A percentile compares a stretch with the other conserved stretches of the same genome.
Conservation (phyloP, 2,329 filamentous ascomycete species). For the Pseudogymnoascus sp. region DNA sequence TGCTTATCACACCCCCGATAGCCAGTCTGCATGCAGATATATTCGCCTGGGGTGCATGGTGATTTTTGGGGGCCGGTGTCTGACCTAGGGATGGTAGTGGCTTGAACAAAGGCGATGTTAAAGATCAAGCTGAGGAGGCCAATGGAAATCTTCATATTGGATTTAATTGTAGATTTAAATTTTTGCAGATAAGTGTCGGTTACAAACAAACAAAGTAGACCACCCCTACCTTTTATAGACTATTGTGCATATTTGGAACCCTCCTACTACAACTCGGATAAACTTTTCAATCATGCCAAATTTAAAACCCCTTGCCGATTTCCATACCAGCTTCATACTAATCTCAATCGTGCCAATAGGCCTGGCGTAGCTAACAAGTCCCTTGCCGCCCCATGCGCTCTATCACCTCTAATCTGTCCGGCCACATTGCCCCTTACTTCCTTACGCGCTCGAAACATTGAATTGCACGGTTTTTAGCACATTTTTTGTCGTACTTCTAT, state of each 20-base stretch:
- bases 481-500: too few relatives aligned
- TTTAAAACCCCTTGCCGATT: not conserved
- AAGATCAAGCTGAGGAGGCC: not conserved
- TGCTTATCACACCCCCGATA: not conserved
- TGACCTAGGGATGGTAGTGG: not conserved
- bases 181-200: not conserved
- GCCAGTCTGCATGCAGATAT: not conserved
- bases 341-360: not conserved
- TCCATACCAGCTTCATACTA: not conserved
- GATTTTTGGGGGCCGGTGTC: not conserved
- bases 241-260: not conserved
- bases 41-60: not conserved
- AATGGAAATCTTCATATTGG: not conserved
- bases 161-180: not conserved
- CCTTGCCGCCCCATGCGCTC: not conserved
- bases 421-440: not conserved
- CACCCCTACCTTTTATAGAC: not conserved
- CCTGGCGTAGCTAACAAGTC: not conserved
- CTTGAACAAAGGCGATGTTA: not conserved
- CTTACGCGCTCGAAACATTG: too few relatives aligned
- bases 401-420: not conserved
- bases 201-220: not conserved
- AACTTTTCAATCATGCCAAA: not conserved
- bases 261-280: too few relatives aligned
- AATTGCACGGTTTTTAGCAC: too few relatives aligned